phyloP scores from a whole-genome alignment of 306 rosid genomes.

The Sicyos baderoa region DNA sequence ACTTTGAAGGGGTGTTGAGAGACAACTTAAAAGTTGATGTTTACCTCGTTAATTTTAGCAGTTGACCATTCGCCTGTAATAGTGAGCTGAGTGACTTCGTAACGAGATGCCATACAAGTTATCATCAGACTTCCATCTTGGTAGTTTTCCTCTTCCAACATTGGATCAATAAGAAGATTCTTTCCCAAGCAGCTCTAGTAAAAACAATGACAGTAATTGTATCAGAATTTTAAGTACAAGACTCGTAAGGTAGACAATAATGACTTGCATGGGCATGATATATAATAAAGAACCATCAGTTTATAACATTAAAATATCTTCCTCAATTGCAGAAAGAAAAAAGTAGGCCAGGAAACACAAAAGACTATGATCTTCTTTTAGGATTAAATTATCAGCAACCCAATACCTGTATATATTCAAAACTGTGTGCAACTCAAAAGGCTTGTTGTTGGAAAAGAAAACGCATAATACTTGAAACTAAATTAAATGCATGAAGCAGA shows the following conservation, averaged over 20 bases:
- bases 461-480: background rate
- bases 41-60: slow-evolving; percentile 43
- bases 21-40: background rate
- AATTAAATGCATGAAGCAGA: background rate
- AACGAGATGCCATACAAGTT: slow-evolving; percentile 85
- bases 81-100: slow-evolving; percentile 85
- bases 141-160: slow-evolving; percentile 77
- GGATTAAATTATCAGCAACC: background rate
- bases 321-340: background rate
- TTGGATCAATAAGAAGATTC: slow-evolving; percentile 78
- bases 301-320: too few relatives aligned
- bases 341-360: background rate
- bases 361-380: background rate
- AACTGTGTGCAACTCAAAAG: background rate
- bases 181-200: slow-evolving; percentile 66
- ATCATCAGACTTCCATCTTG: slow-evolving; percentile 89
- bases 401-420: background rate
- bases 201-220: slow-evolving; percentile 19
- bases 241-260: background rate
- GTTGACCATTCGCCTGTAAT: slow-evolving; percentile 93
- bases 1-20: background rate
- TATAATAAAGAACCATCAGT: too few relatives aligned
- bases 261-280: background rate
- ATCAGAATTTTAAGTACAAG: background rate
- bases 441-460: background rate